Base-by-base conservation (phyloP, 106 monocot species). In the Ottelia alismoides region DNA sequence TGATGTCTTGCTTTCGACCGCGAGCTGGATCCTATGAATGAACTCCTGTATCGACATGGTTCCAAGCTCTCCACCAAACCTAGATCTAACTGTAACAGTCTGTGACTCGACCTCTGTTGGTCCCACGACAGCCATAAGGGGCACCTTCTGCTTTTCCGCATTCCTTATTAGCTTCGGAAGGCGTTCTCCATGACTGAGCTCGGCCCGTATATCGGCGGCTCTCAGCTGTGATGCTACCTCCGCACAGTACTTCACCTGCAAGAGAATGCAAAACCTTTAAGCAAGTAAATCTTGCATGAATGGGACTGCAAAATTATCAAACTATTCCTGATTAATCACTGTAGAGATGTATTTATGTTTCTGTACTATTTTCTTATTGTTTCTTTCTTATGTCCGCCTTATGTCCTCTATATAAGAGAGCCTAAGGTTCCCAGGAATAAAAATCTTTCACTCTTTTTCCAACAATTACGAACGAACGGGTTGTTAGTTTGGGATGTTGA, bases 141-240 rank as follows among this genome's bases (percentile, higher is more conserved):
- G 88, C 31, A 88, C 66, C 65, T 94, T 94, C 73, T 88, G 88
- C 57, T 88, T 94, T 68, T 94, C 94, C 28, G 94, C 88, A 60
- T 72, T 94, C 45, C 94, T 73, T 65, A 94, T 76, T 25, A 94
- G 84, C 64, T 94, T 94, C 0, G 88, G 84, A 25, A 94, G 65
- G 29, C 88, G 77, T 49, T 94, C 94, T 0, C 88, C 94, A 25
- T 81, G 73, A 29, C 84, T 78, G 28, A 94, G 72, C 49, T 94
- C 88, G 2, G 81, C 94, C 24, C 94, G 63, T 48, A 94, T 68
- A 30, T 76, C 88, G 21, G 23, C 24, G 9, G 75, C 71, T 69
- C 76, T 88, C 52, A 88, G 60, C 40, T 40, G 61, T 11, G 73
- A 65, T 11, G 81, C 65, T 2, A 92, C 74, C 60, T 82, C 76